phyloP scores from a whole-genome alignment of 1,139 yeast species.

The Pichia norvegensis region DNA sequence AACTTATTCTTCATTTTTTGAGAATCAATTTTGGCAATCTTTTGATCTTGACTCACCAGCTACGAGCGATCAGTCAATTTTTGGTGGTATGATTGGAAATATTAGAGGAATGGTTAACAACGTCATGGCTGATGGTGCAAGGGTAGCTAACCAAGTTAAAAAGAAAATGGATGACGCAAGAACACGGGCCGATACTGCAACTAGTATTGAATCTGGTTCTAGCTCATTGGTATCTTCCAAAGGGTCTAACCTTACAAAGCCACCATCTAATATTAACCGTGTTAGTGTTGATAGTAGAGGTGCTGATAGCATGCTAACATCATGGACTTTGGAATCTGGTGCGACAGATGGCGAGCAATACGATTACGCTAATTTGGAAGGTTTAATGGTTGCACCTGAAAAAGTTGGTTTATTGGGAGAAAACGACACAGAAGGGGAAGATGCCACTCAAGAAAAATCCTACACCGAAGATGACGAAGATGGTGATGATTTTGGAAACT shows the following conservation, averaged over 20 bases:
- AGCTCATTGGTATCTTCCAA: slow-evolving; percentile 1
- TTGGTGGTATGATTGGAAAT: slow-evolving; percentile 39
- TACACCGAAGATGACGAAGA: not conserved
- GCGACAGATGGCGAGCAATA: slow-evolving; percentile 6
- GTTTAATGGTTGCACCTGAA: slow-evolving; percentile 5
- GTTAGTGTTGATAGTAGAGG: slow-evolving; percentile 13
- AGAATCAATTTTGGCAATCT: slow-evolving; percentile 55
- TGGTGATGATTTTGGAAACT: slow-evolving; percentile 29
- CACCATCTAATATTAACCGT: slow-evolving; percentile 1
- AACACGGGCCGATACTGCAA: slow-evolving; percentile 9
- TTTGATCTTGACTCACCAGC: slow-evolving; percentile 57
- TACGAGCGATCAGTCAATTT: slow-evolving; percentile 27
- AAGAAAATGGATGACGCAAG: slow-evolving; percentile 72
- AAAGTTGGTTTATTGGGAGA: slow-evolving; percentile 1
- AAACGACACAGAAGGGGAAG: slow-evolving; percentile 2
- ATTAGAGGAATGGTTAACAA: slow-evolving; percentile 87
- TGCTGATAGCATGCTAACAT: slow-evolving; percentile 15
- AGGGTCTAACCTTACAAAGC: not conserved
- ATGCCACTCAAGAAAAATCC: not conserved
- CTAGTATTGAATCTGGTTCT: slow-evolving; percentile 8
- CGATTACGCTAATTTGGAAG: slow-evolving; percentile 10
- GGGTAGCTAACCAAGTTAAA: slow-evolving; percentile 83
- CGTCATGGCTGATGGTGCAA: slow-evolving; percentile 81
- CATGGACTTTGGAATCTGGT: slow-evolving; percentile 12
- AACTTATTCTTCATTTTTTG: slow-evolving; percentile 78